Evolutionary conservation across 192 early-diverging fungal species (phyloP).

Genomic region (Coemansia sp.): DNA sequence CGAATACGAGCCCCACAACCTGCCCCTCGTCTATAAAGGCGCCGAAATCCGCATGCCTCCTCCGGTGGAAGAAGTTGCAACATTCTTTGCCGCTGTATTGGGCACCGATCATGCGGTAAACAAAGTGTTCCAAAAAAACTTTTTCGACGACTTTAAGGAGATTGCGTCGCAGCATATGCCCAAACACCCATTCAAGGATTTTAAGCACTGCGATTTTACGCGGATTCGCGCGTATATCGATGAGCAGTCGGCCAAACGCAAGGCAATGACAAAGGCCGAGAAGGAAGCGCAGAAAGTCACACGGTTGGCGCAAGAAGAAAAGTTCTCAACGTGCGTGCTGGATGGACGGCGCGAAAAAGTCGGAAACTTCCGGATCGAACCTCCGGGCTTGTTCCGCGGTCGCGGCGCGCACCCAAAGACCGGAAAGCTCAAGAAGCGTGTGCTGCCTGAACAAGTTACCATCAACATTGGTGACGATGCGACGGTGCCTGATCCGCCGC

Average conservation of each 20-base stretch:
- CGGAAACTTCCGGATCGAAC: slow-evolving; percentile 96
- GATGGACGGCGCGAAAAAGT: slow-evolving; percentile 96
- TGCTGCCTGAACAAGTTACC: slow-evolving; percentile 89
- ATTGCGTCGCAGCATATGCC: slow-evolving; percentile 63
- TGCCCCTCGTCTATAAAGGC: slow-evolving; percentile 88
- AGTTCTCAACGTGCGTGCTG: slow-evolving; percentile 71
- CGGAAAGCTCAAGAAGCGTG: slow-evolving; percentile 85
- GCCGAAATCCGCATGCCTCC: slow-evolving; percentile 63
- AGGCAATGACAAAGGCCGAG: slow-evolving; percentile 85
- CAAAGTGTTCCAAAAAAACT: slow-evolving; percentile 83
- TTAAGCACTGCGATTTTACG: slow-evolving; percentile 86
- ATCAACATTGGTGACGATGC: slow-evolving; percentile 84
- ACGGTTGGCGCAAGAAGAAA: slow-evolving; percentile 67
- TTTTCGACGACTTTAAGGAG: slow-evolving; percentile 83
- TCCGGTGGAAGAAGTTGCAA: slow-evolving; percentile 91
- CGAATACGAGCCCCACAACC: slow-evolving; percentile 81
- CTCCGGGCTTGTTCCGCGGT: slow-evolving; percentile 94
- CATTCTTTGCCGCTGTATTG: slow-evolving; percentile 86
- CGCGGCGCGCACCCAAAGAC: slow-evolving; percentile 96
- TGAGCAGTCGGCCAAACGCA: slow-evolving; percentile 73
- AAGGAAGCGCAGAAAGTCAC: slow-evolving; percentile 79
- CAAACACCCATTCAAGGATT: slow-evolving; percentile 67
- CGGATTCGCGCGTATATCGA: slow-evolving; percentile 80
- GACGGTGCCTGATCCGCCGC: slow-evolving; percentile 75
- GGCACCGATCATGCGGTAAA: slow-evolving; percentile 84